Conservation (phyloP, 495 filamentous ascomycete genomes). For the Rusavskia elegans region DNA sequence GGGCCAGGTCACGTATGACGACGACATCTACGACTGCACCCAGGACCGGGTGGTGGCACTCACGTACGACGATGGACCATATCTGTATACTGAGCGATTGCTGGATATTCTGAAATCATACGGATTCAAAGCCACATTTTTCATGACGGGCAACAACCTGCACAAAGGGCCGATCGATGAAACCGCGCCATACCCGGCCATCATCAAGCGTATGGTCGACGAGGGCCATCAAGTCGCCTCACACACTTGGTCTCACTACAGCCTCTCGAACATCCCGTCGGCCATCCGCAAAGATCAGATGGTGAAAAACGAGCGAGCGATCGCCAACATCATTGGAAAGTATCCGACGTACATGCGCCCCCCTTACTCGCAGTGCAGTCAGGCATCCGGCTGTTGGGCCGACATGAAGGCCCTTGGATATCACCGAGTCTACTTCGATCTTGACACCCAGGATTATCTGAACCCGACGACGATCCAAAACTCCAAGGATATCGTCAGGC, state of each 20-base stretch:
- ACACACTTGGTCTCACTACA: constrained; percentile 74
- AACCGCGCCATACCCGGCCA: constrained; percentile 34
- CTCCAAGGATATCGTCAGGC: constrained; percentile 41
- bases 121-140: constrained; percentile 60
- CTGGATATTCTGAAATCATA: constrained; percentile 52
- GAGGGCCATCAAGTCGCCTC: constrained; percentile 71
- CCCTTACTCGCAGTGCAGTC: constrained; percentile 58
- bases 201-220: constrained; percentile 52
- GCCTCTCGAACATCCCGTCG: constrained; percentile 43
- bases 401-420: constrained; percentile 55
- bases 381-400: constrained; percentile 36
- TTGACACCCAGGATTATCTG: constrained; percentile 68
- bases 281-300: constrained; percentile 49
- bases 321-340: constrained; percentile 63
- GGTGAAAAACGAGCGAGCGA: constrained; percentile 61
- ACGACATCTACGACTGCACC: constrained; percentile 50
- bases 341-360: constrained; percentile 81
- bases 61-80: constrained; percentile 69
- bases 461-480: constrained; percentile 48
- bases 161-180: constrained; percentile 59
- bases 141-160: constrained; percentile 60
- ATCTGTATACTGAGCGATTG: constrained; percentile 49
- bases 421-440: constrained; percentile 56
- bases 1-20: constrained; percentile 41
- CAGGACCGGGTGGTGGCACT: constrained; percentile 49